Base-by-base conservation (phyloP, 1,284 basidiomycete species). In the Papiliotrema laurentii region DNA sequence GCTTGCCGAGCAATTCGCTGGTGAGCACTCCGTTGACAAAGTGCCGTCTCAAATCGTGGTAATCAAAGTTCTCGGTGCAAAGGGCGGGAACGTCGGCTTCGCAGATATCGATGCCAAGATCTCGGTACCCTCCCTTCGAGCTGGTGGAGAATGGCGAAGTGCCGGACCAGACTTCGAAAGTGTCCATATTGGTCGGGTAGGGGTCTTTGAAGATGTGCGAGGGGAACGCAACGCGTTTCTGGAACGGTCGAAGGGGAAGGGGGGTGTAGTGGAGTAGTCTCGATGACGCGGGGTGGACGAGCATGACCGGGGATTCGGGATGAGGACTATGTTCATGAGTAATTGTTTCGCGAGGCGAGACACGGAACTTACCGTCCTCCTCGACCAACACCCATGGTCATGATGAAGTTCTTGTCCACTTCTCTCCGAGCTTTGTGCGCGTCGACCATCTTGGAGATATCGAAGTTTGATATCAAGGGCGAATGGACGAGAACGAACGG, bases 31-130 rank as follows among this genome's bases (percentile, higher is more conserved):
- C 94, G 62, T 91, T 88, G 22, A 98, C 87, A 66, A 98, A 97
- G 73, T 98, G 91, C 57, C 83, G 79, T 49, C 92, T 82, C 54
- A 97, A 80, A 71, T 92, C 87, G 41, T 86, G 85, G 68, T 96
- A 98, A 75, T 98, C 96, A 69, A 99, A 99, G 75, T 98, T 98
- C 73, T 98, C 96, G 63, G 96, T 93, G 76, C 97, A 98, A 4
- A 97, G 75, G 0, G 93, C 94, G 0, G 92, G 92, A 19, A 97
- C 75, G 53, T 78, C 76, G 18, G 73, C 69, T 46, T 73, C 73
- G 64, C 78, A 79, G 28, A 79, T 73, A 51, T 78, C 76, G 42
- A 77, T 66, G 10, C 76, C 76, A 28, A 77, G 63, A 39, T 74
- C 72, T 16, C 71, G 55, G 53, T 71, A 72, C 16, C 71, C 68